phyloP scores from a whole-genome alignment of 371 early-diverging fungal species.

The Apophysomyces trapeziformis region DNA sequence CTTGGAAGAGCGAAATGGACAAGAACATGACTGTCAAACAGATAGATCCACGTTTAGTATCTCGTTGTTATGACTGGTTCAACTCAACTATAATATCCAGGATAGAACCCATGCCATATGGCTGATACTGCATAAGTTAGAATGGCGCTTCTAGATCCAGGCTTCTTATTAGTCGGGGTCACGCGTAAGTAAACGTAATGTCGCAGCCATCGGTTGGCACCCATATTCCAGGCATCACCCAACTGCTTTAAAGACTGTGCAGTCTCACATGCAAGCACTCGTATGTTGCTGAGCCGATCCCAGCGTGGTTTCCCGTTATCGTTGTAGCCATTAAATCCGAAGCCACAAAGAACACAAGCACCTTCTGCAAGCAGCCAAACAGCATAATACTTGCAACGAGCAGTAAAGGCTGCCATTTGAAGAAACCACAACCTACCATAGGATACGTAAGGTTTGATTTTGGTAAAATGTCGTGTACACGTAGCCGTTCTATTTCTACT shows the following conservation, averaged over 20 bases:
- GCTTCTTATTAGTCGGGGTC: constrained; percentile 43
- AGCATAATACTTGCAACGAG: constrained; percentile 83
- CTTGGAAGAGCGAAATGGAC: constrained; percentile 27
- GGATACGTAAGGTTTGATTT: not conserved
- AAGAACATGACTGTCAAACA: constrained; percentile 34
- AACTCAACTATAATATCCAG: constrained; percentile 76
- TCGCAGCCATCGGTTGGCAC: constrained; percentile 87
- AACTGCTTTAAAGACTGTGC: constrained; percentile 73
- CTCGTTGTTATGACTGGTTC: constrained; percentile 23
- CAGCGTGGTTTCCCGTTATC: constrained; percentile 51
- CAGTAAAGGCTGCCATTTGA: constrained; percentile 64
- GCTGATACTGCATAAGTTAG: constrained; percentile 84
- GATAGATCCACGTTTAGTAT: constrained; percentile 9
- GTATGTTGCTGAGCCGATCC: constrained; percentile 73
- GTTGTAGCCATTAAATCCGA: constrained; percentile 82
- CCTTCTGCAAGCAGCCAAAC: constrained; percentile 91
- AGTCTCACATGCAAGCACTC: constrained; percentile 70
- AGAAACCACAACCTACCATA: constrained; percentile 53
- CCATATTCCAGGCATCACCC: constrained; percentile 87
- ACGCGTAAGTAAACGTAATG: constrained; percentile 83
- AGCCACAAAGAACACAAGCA: constrained; percentile 80
- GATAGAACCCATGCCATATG: constrained; percentile 95
- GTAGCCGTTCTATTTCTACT: not conserved
- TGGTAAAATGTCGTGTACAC: not conserved
- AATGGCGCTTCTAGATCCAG: constrained; percentile 56